Conservation (phyloP, 208 protist species). For the Angomonas deanei region DNA sequence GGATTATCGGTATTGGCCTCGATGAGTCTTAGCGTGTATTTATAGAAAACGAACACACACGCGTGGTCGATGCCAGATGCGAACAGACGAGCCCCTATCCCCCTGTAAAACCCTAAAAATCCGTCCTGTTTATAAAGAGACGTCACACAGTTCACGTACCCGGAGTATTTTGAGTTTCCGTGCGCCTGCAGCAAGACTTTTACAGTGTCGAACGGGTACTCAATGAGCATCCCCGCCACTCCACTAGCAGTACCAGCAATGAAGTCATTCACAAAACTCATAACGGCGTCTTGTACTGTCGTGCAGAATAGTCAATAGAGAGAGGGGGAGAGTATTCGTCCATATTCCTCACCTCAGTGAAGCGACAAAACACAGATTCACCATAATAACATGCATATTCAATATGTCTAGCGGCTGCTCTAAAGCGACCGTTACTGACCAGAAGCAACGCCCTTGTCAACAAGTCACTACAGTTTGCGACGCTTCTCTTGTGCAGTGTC, state of each 20-base stretch:
- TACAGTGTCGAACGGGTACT: constrained; percentile 88
- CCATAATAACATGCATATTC: background rate
- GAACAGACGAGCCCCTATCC: constrained; percentile 52
- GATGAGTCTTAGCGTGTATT: constrained; percentile 43
- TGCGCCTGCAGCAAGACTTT: constrained; percentile 83
- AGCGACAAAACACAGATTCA: background rate
- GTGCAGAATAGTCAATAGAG: background rate
- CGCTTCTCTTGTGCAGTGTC: background rate
- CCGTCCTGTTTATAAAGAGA: constrained; percentile 51
- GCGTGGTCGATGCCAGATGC: constrained; percentile 77
- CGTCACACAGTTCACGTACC: constrained; percentile 50
- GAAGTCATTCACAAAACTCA: constrained; percentile 45
- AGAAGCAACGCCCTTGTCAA: no score
- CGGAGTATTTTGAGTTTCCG: constrained; percentile 28
- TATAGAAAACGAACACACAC: constrained; percentile 73
- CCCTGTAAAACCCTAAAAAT: constrained; percentile 70
- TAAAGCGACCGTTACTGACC: no score
- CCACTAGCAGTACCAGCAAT: constrained; percentile 63
- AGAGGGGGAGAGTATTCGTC: background rate
- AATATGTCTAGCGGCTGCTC: no score
- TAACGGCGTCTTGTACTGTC: no score
- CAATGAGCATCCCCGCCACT: constrained; percentile 57
- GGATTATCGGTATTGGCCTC: constrained; percentile 46
- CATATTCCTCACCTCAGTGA: no score
- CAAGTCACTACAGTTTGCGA: background rate